Conservation (phyloP, 306 rosid species). For the Cucurbita argyrosperma region DNA sequence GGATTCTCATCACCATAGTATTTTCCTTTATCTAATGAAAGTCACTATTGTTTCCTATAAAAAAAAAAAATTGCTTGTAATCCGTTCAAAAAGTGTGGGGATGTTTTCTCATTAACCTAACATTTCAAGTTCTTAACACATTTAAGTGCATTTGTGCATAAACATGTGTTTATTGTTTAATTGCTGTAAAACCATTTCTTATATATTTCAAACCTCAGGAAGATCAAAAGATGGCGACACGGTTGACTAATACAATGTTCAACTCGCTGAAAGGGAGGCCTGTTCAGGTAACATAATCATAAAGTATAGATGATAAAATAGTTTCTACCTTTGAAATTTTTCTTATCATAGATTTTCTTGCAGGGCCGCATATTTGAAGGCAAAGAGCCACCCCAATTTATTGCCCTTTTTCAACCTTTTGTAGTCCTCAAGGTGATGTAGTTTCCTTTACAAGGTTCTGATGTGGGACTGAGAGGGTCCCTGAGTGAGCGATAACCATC, state of each 20-base stretch:
- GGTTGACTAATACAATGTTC: conserved; percentile 74
- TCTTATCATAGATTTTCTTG: conserved; percentile 8
- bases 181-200: not conserved
- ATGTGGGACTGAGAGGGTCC: conserved; percentile 1
- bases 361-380: conserved; percentile 87
- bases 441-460: not conserved
- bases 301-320: not conserved
- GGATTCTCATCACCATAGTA: not conserved
- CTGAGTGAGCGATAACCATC: not conserved
- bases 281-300: conserved; percentile 55
- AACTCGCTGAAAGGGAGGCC: conserved; percentile 98
- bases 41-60: not conserved
- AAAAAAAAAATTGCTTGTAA: not conserved
- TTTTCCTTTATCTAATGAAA: not conserved
- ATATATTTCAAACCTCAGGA: conserved; percentile 40
- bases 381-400: conserved; percentile 86
- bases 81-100: not conserved
- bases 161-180: not conserved
- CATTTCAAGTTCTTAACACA: not conserved
- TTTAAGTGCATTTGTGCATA: not conserved
- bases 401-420: conserved; percentile 92
- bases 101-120: not conserved
- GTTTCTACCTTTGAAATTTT: not conserved
- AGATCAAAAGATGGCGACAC: conserved; percentile 79
- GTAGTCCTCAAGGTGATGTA: conserved; percentile 61